Percentiles rank a stretch among this genome's conserved stretches.
phyloP scores from a whole-genome alignment of 2,329 filamentous ascomycete genomes.

The Sporothrix protearum region DNA sequence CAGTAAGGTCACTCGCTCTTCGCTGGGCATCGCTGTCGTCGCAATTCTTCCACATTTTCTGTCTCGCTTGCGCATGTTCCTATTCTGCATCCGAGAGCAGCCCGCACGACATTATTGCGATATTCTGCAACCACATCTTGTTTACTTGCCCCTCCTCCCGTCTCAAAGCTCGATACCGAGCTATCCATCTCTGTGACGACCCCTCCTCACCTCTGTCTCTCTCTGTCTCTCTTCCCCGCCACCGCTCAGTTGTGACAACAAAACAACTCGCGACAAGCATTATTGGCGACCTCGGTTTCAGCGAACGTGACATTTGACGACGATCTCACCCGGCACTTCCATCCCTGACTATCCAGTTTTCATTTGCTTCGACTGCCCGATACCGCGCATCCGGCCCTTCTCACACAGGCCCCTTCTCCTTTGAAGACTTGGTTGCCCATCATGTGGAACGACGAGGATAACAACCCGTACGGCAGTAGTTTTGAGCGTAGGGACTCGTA shows the following conservation, averaged over 20 bases:
- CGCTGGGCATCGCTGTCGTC: not conserved
- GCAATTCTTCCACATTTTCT: constrained; percentile 9
- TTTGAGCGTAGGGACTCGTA: constrained; percentile 84
- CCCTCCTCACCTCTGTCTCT: constrained; percentile 3
- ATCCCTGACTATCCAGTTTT: not conserved
- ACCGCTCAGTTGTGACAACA: not conserved
- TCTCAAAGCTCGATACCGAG: not conserved
- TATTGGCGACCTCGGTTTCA: not conserved
- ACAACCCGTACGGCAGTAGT: constrained; percentile 90
- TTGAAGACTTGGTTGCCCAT: constrained; percentile 31
- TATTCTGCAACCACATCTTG: not conserved
- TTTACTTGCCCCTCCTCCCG: not conserved
- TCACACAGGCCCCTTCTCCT: not conserved
- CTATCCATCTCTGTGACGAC: constrained; percentile 12
- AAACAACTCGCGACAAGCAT: not conserved
- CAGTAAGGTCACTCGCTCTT: constrained; percentile 14
- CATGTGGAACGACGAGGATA: constrained; percentile 99
- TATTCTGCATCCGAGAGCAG: not conserved
- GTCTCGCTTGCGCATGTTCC: constrained; percentile 1
- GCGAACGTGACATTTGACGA: not conserved
- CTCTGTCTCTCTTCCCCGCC: not conserved
- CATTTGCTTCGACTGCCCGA: not conserved
- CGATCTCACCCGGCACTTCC: not conserved
- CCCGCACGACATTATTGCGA: not conserved
- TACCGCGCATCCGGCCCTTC: constrained; percentile 2